Evolutionary conservation across 306 rosid genomes (phyloP).

Genomic region (Prunus kanzakura): DNA sequence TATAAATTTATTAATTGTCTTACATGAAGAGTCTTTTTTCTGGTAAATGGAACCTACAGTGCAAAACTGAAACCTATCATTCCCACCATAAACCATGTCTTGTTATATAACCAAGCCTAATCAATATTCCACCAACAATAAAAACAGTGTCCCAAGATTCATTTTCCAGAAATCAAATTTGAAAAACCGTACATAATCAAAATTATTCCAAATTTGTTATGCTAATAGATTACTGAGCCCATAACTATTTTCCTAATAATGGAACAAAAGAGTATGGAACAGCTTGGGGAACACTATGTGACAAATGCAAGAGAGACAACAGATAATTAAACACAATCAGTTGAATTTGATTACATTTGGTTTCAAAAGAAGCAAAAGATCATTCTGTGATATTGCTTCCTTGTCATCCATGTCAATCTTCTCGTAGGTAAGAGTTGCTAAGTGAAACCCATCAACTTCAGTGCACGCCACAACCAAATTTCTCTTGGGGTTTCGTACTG

Average conservation of each 20-base stretch:
- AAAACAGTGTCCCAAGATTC: not conserved
- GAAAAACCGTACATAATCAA: no score
- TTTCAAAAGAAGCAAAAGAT: conserved; percentile 76
- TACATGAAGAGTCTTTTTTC: not conserved
- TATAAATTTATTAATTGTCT: not conserved
- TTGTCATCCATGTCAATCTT: conserved; percentile 14
- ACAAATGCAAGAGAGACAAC: not conserved
- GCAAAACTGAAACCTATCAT: not conserved
- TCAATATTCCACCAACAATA: not conserved
- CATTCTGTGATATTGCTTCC: conserved; percentile 59
- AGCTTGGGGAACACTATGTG: not conserved
- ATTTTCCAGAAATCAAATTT: no score
- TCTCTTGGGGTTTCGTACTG: conserved; percentile 64
- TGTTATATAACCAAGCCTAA: no score
- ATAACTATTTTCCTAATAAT: no score
- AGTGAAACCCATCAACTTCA: conserved; percentile 75
- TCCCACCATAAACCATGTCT: not conserved
- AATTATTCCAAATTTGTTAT: no score
- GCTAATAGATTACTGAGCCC: no score
- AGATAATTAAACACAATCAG: not conserved
- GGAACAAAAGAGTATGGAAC: no score
- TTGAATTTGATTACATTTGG: conserved; percentile 49
- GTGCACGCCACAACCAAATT: conserved; percentile 57
- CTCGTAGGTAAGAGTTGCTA: conserved; percentile 46
- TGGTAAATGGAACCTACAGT: not conserved